Base-by-base conservation (phyloP, 1,284 basidiomycete genomes). In the Leccinum angustisporum region DNA sequence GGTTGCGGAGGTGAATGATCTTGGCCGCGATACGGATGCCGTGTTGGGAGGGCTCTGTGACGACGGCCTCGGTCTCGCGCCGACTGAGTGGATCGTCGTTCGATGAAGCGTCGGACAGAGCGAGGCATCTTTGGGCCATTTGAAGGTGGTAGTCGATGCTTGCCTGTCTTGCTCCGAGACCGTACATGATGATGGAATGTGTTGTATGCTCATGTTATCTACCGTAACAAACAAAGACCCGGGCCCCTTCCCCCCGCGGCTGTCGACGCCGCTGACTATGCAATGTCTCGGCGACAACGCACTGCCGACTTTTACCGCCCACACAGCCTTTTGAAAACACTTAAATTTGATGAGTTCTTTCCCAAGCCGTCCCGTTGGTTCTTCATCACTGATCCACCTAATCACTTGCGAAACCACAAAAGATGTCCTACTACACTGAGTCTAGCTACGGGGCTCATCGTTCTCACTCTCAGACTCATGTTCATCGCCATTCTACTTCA, bases 371-470 rank as follows among this genome's bases (percentile, higher is more conserved):
- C 43, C 43, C 40, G n/a, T 14, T 36, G 9, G 31, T 36, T 58
- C n/a, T 46, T 6, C 30, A 7, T 38, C 36, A 11, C 56, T 57
- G 33, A 18, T 55, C 40, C n/a, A 18, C 40, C 18, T 18, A 16
- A 18, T 18, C 43, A 46, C 18, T 11, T 18, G 5, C n/a, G n/a
- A 46, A 18, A n/a, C 25, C 57, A 33, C 30, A 13, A 57, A 55
- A 57, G 1, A 71, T 71, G 70, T 63, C 70, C 14, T 71, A 71
- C 53, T 71, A 74, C 55, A 6, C 9, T 31, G 70, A 66, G 3
- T 9, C 71, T 33, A 68, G 65, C 4, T 9, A 69, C n/a, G 54
- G 3, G 9, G n/a, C n/a, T 14, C 63, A 65, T 48, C 61, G 59
- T 31, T 61, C 68, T 5, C 70, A 66, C 2, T 63, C 70, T 21